Evolutionary conservation across 73 alveolate species (phyloP).

Genomic region (Effrenium voratum): DNA sequence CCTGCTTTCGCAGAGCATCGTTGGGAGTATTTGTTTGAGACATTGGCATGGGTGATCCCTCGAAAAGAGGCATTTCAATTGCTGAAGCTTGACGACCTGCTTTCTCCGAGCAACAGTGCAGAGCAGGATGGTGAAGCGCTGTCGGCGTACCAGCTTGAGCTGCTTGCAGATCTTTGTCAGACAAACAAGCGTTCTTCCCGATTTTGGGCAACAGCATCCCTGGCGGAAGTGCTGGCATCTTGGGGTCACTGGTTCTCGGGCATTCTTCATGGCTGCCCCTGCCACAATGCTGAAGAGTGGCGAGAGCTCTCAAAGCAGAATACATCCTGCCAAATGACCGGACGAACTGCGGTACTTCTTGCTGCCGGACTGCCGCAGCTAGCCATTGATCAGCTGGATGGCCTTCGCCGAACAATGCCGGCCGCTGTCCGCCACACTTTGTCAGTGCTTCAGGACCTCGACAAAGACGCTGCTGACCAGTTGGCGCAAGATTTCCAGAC

Average conservation of each 20-base stretch:
- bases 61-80: background rate
- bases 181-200: background rate
- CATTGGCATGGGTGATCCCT: background rate
- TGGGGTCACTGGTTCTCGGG: background rate
- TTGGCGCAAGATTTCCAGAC: background rate
- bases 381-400: background rate
- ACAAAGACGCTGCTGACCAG: background rate
- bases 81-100: background rate
- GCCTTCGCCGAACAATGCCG: background rate
- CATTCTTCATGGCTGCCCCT: background rate
- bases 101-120: background rate
- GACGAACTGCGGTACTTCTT: background rate
- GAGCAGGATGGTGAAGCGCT: background rate
- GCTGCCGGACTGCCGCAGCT: background rate
- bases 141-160: background rate
- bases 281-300: background rate
- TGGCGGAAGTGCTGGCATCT: background rate
- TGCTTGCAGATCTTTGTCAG: background rate
- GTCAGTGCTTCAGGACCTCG: background rate
- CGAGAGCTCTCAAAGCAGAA: background rate
- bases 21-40: background rate
- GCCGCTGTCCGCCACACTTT: background rate
- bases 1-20: background rate
- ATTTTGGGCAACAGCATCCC: background rate
- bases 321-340: background rate